Percentiles rank a stretch among this genome's conserved stretches.
These are phyloP conservation scores for Diplogelasinospora grovesii DNA, from an alignment of 495 filamentous ascomycete species.

Conservation along the genomic window DNA sequence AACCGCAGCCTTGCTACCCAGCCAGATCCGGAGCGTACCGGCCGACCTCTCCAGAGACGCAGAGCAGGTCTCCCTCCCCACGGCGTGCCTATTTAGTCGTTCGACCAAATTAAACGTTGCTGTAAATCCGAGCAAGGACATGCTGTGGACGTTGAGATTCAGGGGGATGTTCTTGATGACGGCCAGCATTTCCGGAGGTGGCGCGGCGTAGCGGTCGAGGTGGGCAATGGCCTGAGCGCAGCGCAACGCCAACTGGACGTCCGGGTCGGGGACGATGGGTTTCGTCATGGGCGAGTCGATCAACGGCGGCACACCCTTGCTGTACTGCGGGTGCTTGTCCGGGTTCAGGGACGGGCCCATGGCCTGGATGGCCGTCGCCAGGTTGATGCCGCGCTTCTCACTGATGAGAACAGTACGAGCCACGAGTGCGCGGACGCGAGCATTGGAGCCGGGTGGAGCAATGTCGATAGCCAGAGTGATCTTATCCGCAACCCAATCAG, in stretches of 20 bases:
- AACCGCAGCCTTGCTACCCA: constrained; percentile 37
- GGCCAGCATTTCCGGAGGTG: constrained; percentile 32
- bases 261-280: constrained; percentile 44
- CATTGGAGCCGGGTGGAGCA: constrained; percentile 73
- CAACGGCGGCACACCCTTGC: constrained; percentile 16
- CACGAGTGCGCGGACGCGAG: constrained; percentile 71
- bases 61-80: constrained; percentile 38
- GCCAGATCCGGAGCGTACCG: constrained; percentile 49
- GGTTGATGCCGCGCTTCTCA: constrained; percentile 46
- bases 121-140: constrained; percentile 68
- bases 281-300: constrained; percentile 21
- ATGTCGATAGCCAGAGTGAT: constrained; percentile 62
- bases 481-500: constrained; percentile 41
- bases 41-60: constrained; percentile 46
- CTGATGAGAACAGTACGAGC: constrained; percentile 56
- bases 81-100: constrained; percentile 47
- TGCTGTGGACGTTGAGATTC: constrained; percentile 38
- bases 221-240: constrained; percentile 77
- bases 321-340: constrained; percentile 24
- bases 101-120: constrained; percentile 68
- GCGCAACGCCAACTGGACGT: constrained; percentile 64
- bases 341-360: constrained; percentile 45
- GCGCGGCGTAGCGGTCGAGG: constrained; percentile 43
- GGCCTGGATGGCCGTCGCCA: constrained; percentile 47
- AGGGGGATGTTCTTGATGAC: constrained; percentile 43